phyloP scores from a whole-genome alignment of 176 grass and related monocot species.

The Leersia perrieri region DNA sequence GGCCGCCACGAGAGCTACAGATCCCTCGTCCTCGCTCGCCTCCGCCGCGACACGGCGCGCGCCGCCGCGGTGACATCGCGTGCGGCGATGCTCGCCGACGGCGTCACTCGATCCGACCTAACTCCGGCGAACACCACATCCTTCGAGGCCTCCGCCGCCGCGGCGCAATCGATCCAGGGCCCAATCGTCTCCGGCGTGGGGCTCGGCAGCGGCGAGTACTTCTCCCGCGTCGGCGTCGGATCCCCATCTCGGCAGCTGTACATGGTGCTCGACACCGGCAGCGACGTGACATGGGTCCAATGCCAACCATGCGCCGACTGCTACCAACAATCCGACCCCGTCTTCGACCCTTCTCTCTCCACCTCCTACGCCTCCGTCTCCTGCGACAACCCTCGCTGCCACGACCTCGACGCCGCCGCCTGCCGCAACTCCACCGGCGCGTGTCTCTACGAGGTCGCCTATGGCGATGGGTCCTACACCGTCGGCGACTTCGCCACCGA shows the following conservation, averaged over 20 bases:
- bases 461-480: slow-evolving; percentile 97
- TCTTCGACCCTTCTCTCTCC: slow-evolving; percentile 71
- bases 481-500: slow-evolving; percentile 89
- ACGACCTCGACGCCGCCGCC: slow-evolving; percentile 69
- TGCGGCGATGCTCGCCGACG: slow-evolving; percentile 45
- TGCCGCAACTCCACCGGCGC: slow-evolving; percentile 72
- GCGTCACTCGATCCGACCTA: slow-evolving; percentile 35
- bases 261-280: slow-evolving; percentile 95
- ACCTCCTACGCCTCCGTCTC: slow-evolving; percentile 60
- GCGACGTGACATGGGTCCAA: slow-evolving; percentile 94
- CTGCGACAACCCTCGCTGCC: slow-evolving; percentile 63
- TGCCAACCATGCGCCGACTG: slow-evolving; percentile 92
- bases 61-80: slow-evolving; percentile 48
- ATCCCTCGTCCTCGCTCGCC: slow-evolving; percentile 45
- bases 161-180: slow-evolving; percentile 59
- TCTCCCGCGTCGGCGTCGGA: slow-evolving; percentile 77
- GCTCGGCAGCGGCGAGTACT: slow-evolving; percentile 94
- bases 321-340: slow-evolving; percentile 86
- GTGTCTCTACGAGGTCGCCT: slow-evolving; percentile 73
- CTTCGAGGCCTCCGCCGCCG: slow-evolving; percentile 8
- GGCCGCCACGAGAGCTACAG: slow-evolving; percentile 48
- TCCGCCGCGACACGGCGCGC: slow-evolving; percentile 58
- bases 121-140: slow-evolving; percentile 18
- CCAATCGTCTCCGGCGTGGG: slow-evolving; percentile 78
- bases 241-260: slow-evolving; percentile 63